These are phyloP conservation scores for Puccinia coronata DNA, from an alignment of 1,284 basidiomycete genomes.

Conservation along the genomic window DNA sequence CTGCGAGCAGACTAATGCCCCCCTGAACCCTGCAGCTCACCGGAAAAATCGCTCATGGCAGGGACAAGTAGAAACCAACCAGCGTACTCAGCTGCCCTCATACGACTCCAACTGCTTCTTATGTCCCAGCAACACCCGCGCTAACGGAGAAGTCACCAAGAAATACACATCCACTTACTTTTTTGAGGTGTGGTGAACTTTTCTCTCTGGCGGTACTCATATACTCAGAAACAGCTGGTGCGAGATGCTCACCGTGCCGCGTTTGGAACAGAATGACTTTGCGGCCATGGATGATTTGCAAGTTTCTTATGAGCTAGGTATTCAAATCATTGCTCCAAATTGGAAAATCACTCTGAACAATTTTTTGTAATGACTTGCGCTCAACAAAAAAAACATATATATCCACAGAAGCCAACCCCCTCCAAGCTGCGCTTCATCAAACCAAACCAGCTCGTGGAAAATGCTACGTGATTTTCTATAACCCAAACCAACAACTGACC, in stretches of 20 bases:
- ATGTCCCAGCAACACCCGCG: slow-evolving; percentile 83
- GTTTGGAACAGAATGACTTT: slow-evolving; percentile 71
- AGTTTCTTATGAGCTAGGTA: slow-evolving; percentile 52
- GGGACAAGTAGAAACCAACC: slow-evolving; percentile 75
- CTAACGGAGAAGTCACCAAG: slow-evolving; percentile 72
- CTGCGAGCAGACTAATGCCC: too few species aligned
- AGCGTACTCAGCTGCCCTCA: slow-evolving; percentile 63
- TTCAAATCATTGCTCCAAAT: not conserved
- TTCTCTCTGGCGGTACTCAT: not conserved
- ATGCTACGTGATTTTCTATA: slow-evolving; percentile 88
- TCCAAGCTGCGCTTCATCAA: slow-evolving; percentile 62
- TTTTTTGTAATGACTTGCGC: not conserved
- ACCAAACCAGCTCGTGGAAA: slow-evolving; percentile 74
- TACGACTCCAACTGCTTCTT: slow-evolving; percentile 84
- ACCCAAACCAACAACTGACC: slow-evolving; percentile 84
- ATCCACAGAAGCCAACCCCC: slow-evolving; percentile 27
- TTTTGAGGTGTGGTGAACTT: slow-evolving; percentile 56
- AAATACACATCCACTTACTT: slow-evolving; percentile 69
- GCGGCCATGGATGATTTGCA: slow-evolving; percentile 70
- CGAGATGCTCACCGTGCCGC: slow-evolving; percentile 61
- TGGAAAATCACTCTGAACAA: too few species aligned
- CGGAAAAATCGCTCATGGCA: slow-evolving; percentile 75
- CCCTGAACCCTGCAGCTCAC: slow-evolving; percentile 53
- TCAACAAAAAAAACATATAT: slow-evolving; percentile 58
- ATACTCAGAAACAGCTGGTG: not conserved